Base-by-base conservation (phyloP, 2,329 filamentous ascomycete genomes). In the Pyricularia sp. region DNA sequence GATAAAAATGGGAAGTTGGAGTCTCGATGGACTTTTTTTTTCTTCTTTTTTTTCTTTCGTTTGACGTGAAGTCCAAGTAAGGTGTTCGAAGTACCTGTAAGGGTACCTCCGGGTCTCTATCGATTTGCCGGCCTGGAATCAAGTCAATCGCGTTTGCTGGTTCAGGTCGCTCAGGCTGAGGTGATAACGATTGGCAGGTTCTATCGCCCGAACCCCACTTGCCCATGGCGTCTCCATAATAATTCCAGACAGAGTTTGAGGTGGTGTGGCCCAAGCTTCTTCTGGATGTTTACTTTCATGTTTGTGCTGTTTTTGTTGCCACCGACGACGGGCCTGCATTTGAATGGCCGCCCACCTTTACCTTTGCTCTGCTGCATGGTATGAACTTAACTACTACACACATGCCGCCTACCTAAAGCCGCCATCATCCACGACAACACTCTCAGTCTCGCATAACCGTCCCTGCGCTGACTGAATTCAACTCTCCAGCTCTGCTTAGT, bases 291-390 rank as follows among this genome's bases (percentile, higher is more conserved):
- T 65, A 65, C 63, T 65, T 65, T 23, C 17, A 11, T 20, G 30
- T 14, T 33, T 63, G 59, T 28, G 25, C 26, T 28, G 25, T 63
- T 63, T 25, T 20, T 66, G 65, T 66, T 66, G 65, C 65, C 65
- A 66, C 65, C 36, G 26, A 66, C 65, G 65, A 66, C 65, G 65
- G 33, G 23, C n/a, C 20, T 55, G 65, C 64, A 65, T 28, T 66
- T 66, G n/a, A 28, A 12, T 10, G 23, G 20, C 26, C 20, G 33
- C 64, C 64, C 23, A 50, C 36, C 11, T 50, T 50, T 66, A 50
- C 36, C 11, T 50, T 50, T 66, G 33, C 20, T n/a, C 28, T 30
- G 28, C 42, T 50, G 42, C 42, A 50, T 50, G 10, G 42, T 7
- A 50, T 50, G 7, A 50, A 20, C 4, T n/a, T n/a, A 42, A 2